Evolutionary conservation across 345 rosid species (phyloP).

Genomic region (Eucalyptus marginata): DNA sequence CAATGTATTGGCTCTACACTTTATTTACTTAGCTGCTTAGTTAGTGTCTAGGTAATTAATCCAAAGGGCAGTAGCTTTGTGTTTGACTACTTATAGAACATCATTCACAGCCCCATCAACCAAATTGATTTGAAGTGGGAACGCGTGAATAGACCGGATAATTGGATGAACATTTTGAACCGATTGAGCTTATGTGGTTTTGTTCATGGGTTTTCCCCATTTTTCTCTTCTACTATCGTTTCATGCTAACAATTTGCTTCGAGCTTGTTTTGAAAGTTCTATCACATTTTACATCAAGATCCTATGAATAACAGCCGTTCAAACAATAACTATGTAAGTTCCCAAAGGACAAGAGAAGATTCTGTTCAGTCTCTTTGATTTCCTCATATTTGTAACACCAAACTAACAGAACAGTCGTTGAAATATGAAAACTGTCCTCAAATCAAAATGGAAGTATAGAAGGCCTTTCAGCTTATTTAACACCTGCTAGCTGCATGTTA

Average conservation of each 20-base stretch:
- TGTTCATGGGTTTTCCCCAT: neutral
- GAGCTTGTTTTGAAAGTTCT: neutral
- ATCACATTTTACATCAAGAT: neutral
- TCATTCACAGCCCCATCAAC: neutral
- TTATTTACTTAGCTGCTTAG: neutral
- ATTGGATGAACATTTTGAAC: too few species aligned
- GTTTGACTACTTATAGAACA: neutral
- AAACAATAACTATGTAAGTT: too few species aligned
- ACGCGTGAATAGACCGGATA: too few species aligned
- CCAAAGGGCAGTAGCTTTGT: neutral
- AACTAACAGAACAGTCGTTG: accelerated
- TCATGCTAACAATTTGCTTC: neutral
- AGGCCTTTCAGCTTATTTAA: neutral
- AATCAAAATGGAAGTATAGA: neutral
- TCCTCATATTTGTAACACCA: too few species aligned
- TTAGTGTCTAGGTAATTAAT: too few species aligned
- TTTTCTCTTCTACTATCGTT: neutral
- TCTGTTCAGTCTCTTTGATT: accelerated
- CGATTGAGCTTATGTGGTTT: accelerated
- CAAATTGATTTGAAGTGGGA: neutral
- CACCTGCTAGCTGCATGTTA: neutral
- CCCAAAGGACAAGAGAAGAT: accelerated
- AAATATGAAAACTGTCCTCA: neutral
- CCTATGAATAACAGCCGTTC: neutral
- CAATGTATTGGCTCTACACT: neutral